Evolutionary conservation across 2,329 filamentous ascomycete genomes (phyloP), one percentile per base, ranked within the genome.

Genomic region (Diaporthe vexans): DNA sequence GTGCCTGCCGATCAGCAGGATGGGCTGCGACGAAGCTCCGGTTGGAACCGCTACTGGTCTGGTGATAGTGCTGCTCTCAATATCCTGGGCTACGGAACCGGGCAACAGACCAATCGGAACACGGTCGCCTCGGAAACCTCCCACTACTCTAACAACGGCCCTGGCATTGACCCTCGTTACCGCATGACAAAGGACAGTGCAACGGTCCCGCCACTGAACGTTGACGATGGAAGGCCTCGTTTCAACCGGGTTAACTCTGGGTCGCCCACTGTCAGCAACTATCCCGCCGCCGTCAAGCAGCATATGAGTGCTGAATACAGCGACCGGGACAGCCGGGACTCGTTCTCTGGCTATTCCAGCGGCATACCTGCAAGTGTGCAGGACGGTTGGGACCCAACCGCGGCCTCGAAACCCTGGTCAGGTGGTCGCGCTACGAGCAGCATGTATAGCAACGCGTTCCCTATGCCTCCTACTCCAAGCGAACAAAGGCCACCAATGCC

Each of bases 41-140:
- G 92, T 63, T 95, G 93, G 93, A 94, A 94, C 81, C 86, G 90
- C 71, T 95, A 94, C 83, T 95, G 93, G 89, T 94, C 92, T 19
- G 92, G 92, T 68, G 93, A 93, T 71, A 93, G 92, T 77, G 89
- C 52, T 17, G 74, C 91, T 10, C 83, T 92, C 73, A 92, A 92
- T 79, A 89, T 93, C 33, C 85, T 94, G 10, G 91, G 91, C 19
- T 89, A 91, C 70, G 90, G 89, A 19, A 83, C 81, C 67, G 81
- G 70, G 81, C 70, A 82, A 79, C 48, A 84, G 77, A 77, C 84
- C 48, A 85, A 87, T 79, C 82, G 88, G 76, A 83, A 84, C 46
- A 92, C 90, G 0, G 84, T 86, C n/a, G 85, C 81, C 26, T 91
- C 88, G 4, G 89, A 91, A 67, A 89, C 89, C 80, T 91, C 90